Evolutionary conservation across 2,329 filamentous ascomycete species (phyloP).

Genomic region (Verticillium nubilum): DNA sequence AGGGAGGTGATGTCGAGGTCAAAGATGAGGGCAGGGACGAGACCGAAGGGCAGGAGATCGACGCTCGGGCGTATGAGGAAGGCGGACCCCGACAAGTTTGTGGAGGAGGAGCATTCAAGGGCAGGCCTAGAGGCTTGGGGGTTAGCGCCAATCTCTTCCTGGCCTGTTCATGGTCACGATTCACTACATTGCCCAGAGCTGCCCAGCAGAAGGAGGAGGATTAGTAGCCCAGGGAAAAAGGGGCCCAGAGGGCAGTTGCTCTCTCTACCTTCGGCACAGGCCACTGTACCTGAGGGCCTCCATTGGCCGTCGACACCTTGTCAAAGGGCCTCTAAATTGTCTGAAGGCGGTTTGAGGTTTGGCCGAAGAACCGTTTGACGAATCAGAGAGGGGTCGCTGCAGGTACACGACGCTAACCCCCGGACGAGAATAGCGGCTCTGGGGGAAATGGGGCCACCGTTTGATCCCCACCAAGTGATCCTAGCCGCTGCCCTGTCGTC

Average conservation of each 20-base stretch:
- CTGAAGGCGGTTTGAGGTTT: neutral
- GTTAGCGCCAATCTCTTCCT: neutral
- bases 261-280: neutral
- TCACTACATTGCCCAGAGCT: neutral
- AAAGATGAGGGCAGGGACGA: neutral
- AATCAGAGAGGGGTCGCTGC: neutral
- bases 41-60: neutral
- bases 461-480: neutral
- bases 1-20: neutral
- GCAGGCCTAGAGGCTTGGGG: neutral
- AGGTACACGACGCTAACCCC: slow-evolving; percentile 3
- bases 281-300: neutral
- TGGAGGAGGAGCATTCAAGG: neutral
- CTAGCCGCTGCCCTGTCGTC: neutral
- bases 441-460: neutral
- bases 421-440: neutral
- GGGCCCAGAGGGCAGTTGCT: neutral
- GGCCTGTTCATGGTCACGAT: neutral
- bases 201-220: too few relatives aligned
- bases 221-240: neutral
- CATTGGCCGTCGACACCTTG: neutral
- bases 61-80: neutral
- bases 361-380: neutral
- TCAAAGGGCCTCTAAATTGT: neutral
- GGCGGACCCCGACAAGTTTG: neutral